Conservation (phyloP, 1,284 basidiomycete genomes). For the Ustilago bromivora region DNA sequence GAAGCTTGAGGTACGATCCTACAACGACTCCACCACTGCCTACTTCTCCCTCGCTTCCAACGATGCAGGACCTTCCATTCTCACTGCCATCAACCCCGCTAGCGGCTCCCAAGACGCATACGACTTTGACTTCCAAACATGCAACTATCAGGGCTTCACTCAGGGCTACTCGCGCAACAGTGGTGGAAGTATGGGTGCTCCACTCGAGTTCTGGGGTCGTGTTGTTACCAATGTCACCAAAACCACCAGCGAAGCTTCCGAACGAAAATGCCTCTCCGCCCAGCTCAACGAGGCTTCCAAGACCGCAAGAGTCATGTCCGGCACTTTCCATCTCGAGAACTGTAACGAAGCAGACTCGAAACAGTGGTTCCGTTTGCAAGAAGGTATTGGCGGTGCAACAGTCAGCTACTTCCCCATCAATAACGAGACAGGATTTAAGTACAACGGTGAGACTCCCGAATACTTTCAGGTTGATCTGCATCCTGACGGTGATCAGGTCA, state of each 20-base stretch:
- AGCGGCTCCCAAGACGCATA: constrained; percentile 4
- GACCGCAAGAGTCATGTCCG: constrained; percentile 1
- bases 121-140: constrained; percentile 33
- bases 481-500: not conserved
- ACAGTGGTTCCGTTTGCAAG: constrained; percentile 45
- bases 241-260: not conserved
- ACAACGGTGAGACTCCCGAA: constrained; percentile 30
- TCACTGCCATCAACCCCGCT: constrained; percentile 4
- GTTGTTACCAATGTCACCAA: constrained; percentile 24
- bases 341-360: constrained; percentile 29
- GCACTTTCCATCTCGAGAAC: constrained; percentile 1
- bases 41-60: constrained; percentile 11
- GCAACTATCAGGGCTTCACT: constrained; percentile 36
- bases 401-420: constrained; percentile 34
- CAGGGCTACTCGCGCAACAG: constrained; percentile 40
- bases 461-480: constrained; percentile 29
- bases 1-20: constrained; percentile 23
- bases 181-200: constrained; percentile 32
- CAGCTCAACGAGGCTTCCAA: not conserved
- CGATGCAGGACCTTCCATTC: not conserved
- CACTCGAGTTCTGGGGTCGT: constrained; percentile 41
- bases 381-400: constrained; percentile 16
- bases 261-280: constrained; percentile 20
- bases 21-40: constrained; percentile 22
- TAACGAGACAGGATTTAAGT: constrained; percentile 31